A percentile compares a stretch with the other conserved stretches of the same genome.
These are phyloP conservation scores for Croton laevigatus DNA, from an alignment of 441 rosid species.

Conservation along the genomic window DNA sequence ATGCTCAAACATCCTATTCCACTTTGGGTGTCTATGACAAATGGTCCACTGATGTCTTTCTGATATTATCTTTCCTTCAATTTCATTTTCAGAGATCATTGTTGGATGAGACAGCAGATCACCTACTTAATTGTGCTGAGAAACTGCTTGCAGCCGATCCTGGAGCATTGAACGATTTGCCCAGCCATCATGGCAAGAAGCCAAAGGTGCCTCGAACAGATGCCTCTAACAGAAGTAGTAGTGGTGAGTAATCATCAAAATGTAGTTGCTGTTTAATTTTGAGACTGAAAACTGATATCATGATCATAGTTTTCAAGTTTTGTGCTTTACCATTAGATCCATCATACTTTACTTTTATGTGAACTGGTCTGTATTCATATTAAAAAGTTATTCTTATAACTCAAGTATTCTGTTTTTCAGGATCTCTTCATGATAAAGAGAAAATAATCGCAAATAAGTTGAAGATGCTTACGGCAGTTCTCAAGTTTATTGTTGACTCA, in stretches of 20 bases:
- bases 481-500: constrained; percentile 71
- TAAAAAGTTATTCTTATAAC: background rate
- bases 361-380: background rate
- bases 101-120: constrained; percentile 60
- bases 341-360: background rate
- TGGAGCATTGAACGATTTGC: constrained; percentile 22
- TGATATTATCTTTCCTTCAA: background rate
- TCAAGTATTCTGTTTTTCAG: constrained; percentile 25
- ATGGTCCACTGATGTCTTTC: background rate
- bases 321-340: background rate
- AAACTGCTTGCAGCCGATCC: constrained; percentile 45
- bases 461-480: constrained; percentile 60
- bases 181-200: constrained; percentile 26
- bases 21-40: background rate
- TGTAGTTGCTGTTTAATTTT: constrained; percentile 3
- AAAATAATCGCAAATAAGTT: constrained; percentile 39
- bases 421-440: constrained; percentile 34
- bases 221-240: constrained; percentile 26
- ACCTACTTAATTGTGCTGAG: constrained; percentile 58
- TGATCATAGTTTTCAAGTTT: background rate
- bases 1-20: background rate
- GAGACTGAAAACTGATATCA: background rate
- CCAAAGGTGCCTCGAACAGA: constrained; percentile 28
- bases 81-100: constrained; percentile 34
- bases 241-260: constrained; percentile 42